Base-by-base conservation (phyloP, 257 asterid genomes). In the Ajuga chamaepitys region DNA sequence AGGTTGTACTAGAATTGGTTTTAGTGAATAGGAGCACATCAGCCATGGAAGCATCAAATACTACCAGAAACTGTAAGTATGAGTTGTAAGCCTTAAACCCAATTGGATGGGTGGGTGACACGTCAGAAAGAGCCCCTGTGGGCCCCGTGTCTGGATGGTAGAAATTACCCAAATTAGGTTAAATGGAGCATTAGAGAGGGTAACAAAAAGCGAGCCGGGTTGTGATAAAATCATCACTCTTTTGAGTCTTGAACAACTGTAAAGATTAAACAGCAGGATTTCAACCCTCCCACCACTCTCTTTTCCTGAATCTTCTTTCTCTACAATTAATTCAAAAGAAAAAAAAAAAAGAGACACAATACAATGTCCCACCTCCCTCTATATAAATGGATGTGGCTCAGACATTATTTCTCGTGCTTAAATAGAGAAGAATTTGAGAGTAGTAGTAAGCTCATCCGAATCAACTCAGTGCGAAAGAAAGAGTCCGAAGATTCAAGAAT, bases 91-190 rank as follows among this genome's bases (percentile, higher is more conserved):
- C 78, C 75, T 72, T 75, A 68, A 72, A 41, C 81, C 72, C 79
- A 80, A 70, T 66, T 80, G 81, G 79, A 55, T 73, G 70, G 81
- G 84, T 80, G 84, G 82, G 79, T 50, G 79, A 73, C 84, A 80
- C 84, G 64, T 80, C 79, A 61, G 75, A 76, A 64, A 60, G 74
- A 60, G 46, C 34, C 41, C 28, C 1, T 3, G 4, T 42, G 68
- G 75, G 64, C 4, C 80, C 78, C 66, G 44, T 21, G 44, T 17
- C 45, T 9, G 52, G 44, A 45, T 37, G 63, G 26, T 59, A 24
- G 34, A 58, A 66, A 48, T 25, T 58, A 55, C 64, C 80, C 73
- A 44, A 50, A 71, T 68, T 67, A 53, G 71, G 73, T 66, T 54
- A 65, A 64, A 79, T 75, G 74, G 71, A 41, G 78, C 71, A 61